Evolutionary conservation across 768 basidiomycete genomes (phyloP).

Genomic region (Sarcodon sp.): DNA sequence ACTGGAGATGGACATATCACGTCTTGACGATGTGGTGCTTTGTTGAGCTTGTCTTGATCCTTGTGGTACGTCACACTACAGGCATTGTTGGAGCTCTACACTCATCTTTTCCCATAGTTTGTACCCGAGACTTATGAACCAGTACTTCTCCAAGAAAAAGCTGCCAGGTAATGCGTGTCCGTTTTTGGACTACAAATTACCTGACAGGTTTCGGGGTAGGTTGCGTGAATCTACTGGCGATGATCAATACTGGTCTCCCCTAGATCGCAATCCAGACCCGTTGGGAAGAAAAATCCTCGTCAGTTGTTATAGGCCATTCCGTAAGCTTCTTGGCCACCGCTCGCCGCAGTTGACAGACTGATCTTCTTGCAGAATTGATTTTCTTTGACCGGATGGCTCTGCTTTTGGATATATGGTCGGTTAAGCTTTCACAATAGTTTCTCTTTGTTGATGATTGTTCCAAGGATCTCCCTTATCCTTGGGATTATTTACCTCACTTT

Average conservation of each 20-base stretch:
- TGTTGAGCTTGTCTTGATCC: slow-evolving; percentile 32
- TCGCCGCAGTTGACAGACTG: neutral
- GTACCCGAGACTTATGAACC: slow-evolving; percentile 59
- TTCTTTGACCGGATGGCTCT: slow-evolving; percentile 58
- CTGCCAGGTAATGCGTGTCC: slow-evolving; percentile 22
- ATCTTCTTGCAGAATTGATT: slow-evolving; percentile 31
- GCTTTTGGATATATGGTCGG: slow-evolving; percentile 51
- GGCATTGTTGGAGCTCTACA: neutral
- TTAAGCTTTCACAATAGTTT: slow-evolving; percentile 1
- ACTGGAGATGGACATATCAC: slow-evolving; percentile 24
- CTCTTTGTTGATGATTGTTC: neutral
- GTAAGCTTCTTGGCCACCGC: slow-evolving; percentile 24
- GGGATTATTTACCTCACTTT: slow-evolving; percentile 30
- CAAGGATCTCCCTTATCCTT: slow-evolving; percentile 22
- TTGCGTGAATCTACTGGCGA: slow-evolving; percentile 43
- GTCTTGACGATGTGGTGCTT: slow-evolving; percentile 55
- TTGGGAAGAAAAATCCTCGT: slow-evolving; percentile 31
- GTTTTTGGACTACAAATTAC: neutral
- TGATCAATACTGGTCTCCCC: slow-evolving; percentile 34
- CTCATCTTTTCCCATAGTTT: slow-evolving; percentile 20
- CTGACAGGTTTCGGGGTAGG: slow-evolving; percentile 12
- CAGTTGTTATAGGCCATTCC: slow-evolving; percentile 56
- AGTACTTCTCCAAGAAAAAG: slow-evolving; percentile 44
- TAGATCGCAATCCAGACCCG: slow-evolving; percentile 33
- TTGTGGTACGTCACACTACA: slow-evolving; percentile 25